Base-by-base conservation (phyloP, 202 grass and related monocot genomes). In the Dendrocalamus latiflorus region DNA sequence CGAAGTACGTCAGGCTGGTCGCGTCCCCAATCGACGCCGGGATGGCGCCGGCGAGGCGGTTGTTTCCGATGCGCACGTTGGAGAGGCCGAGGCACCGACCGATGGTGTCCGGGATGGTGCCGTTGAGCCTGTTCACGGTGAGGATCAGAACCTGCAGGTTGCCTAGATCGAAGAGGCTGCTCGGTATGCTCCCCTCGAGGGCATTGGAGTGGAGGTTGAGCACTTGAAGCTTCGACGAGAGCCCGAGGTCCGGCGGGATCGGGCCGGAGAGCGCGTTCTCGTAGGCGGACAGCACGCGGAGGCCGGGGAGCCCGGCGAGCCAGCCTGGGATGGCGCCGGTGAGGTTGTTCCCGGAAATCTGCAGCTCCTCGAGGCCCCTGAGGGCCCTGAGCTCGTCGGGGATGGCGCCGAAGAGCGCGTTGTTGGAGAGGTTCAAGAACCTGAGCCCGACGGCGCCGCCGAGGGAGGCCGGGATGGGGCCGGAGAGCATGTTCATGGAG, bases 131-230 rank as follows among this genome's bases (percentile, higher is more conserved):
- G 60, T 98, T 98, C 4, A 93, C 45, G 6, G 95, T 98, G 81
- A 98, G 89, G 86, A 98, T 71, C 16, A 98, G 62, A 5, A 95
- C 89, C 81, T 93, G 82, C 34, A 98, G 42, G 10, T 43, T 72
- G 17, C 95, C 95, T 5, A 70, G 89, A 41, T 76, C 60, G 77
- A 98, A 98, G 82, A 98, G 87, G 80, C 83, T 95, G 38, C 76
- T 57, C 2, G 91, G 93, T 66, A 98, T 98, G 71, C 25, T 41
- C 50, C 92, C 95, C 75, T 90, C 77, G 1, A 98, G 92, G 33
- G 74, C 76, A 77, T 98, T 98, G 76, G 95, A 98, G 72, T 98
- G 95, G 58, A 98, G 91, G 70, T 98, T 98, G 26, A 95, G 69
- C 84, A 93, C 87, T 16, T 87, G 74, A 18, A 98, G 87, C 44